Conservation (phyloP, 2,329 filamentous ascomycete species). For the Hypoxylon sp. region DNA sequence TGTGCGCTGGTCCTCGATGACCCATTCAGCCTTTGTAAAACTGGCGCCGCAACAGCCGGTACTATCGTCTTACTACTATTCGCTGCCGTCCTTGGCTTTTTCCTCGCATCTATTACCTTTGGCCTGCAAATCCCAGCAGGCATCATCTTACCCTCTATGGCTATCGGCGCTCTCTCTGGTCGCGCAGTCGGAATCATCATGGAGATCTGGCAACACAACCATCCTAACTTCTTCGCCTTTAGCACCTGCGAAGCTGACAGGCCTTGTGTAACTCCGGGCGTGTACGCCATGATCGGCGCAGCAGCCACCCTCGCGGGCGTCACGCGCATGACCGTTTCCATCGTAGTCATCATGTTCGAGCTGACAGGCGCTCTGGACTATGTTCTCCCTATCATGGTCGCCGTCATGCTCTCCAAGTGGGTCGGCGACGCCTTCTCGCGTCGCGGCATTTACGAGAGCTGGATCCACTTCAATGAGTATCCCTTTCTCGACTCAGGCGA, state of each 20-base stretch:
- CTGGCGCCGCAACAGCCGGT: conserved; percentile 82
- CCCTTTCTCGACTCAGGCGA: conserved; percentile 95
- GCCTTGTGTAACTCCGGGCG: conserved; percentile 91
- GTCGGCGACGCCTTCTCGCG: conserved; percentile 95
- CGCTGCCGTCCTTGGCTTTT: conserved; percentile 86
- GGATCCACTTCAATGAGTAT: conserved; percentile 97
- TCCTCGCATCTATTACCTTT: conserved; percentile 89
- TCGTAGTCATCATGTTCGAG: conserved; percentile 99
- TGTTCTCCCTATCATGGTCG: conserved; percentile 98
- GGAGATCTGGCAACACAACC: conserved; percentile 86
- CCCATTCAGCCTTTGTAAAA: conserved; percentile 90
- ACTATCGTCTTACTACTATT: conserved; percentile 87
- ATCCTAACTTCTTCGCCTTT: conserved; percentile 84
- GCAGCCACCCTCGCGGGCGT: conserved; percentile 94
- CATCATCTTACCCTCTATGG: conserved; percentile 96
- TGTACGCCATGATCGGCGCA: conserved; percentile 96
- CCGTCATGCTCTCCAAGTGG: conserved; percentile 99
- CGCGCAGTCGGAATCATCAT: conserved; percentile 91
- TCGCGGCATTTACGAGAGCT: conserved; percentile 95
- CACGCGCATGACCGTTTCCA: conserved; percentile 96
- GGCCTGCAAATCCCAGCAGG: conserved; percentile 95
- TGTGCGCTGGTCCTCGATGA: conserved; percentile 87
- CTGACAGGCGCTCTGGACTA: conserved; percentile 96
- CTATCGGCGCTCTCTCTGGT: conserved; percentile 91
- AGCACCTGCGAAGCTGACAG: conserved; percentile 85